Evolutionary conservation across 306 rosid genomes (phyloP).

Genomic region (Clitoria ternatea): DNA sequence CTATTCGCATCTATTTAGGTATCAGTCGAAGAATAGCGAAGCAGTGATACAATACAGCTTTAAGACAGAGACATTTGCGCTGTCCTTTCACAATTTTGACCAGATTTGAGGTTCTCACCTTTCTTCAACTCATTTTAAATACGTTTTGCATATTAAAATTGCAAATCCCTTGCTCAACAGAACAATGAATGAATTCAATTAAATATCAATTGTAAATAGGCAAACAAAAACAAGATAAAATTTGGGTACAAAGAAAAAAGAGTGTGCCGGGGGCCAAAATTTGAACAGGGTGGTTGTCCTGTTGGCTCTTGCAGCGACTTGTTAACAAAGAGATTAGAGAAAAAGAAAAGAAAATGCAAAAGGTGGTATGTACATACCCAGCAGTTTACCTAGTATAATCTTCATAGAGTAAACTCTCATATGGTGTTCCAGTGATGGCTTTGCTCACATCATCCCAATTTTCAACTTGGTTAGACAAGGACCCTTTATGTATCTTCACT

Average conservation of each 20-base stretch:
- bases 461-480: constrained; percentile 57
- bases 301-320: constrained; percentile 29
- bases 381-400: constrained; percentile 48
- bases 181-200: constrained; percentile 68
- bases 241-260: constrained; percentile 23
- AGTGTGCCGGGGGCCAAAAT: constrained; percentile 38
- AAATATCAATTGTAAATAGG: constrained; percentile 42
- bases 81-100: not conserved
- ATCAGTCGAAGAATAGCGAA: no score
- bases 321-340: constrained; percentile 16
- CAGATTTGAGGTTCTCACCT: not conserved
- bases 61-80: not conserved
- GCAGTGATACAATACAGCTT: no score
- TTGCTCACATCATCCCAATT: constrained; percentile 66
- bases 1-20: constrained; percentile 17
- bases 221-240: constrained; percentile 1
- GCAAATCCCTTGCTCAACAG: constrained; percentile 24
- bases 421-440: constrained; percentile 61
- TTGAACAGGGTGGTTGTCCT: constrained; percentile 45
- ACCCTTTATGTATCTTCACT: constrained; percentile 90
- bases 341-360: constrained; percentile 12
- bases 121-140: not conserved
- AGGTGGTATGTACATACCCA: constrained; percentile 43
- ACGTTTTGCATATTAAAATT: constrained; percentile 15
- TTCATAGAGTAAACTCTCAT: constrained; percentile 51